Conservation (phyloP, 768 basidiomycete species). For the Lentinula edodes region DNA sequence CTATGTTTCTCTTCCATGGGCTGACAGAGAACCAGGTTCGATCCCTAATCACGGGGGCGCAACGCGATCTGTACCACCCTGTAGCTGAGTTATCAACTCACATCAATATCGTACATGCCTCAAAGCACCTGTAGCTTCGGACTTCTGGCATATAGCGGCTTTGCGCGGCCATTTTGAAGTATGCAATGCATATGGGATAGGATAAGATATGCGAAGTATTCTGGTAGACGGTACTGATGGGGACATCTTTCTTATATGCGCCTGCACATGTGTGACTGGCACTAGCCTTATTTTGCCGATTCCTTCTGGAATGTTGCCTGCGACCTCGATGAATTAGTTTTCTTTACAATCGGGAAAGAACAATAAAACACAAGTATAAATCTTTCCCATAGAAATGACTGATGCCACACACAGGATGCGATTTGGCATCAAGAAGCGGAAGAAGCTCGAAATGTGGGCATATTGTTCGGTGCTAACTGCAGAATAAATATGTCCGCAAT, state of each 20-base stretch:
- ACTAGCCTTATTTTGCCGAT: neutral
- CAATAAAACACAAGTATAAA: neutral
- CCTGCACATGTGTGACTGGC: neutral
- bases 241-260: neutral
- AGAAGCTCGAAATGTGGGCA: neutral
- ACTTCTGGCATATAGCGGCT: neutral
- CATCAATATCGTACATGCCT: conserved; percentile 56
- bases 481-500: too few species aligned
- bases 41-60: conserved; percentile 55
- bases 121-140: conserved; percentile 17
- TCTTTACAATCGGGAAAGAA: neutral
- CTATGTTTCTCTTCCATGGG: conserved; percentile 49
- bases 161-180: neutral
- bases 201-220: neutral
- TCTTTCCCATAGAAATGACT: neutral
- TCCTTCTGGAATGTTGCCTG: neutral
- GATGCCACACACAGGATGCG: neutral
- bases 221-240: neutral
- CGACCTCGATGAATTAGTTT: neutral
- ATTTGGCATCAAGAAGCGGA: neutral
- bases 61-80: conserved; percentile 61
- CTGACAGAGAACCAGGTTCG: conserved; percentile 49
- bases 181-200: neutral
- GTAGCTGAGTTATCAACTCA: conserved; percentile 43
- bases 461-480: too few species aligned